Conservation (phyloP, 129 eudicot species). For the Calendula officinalis region DNA sequence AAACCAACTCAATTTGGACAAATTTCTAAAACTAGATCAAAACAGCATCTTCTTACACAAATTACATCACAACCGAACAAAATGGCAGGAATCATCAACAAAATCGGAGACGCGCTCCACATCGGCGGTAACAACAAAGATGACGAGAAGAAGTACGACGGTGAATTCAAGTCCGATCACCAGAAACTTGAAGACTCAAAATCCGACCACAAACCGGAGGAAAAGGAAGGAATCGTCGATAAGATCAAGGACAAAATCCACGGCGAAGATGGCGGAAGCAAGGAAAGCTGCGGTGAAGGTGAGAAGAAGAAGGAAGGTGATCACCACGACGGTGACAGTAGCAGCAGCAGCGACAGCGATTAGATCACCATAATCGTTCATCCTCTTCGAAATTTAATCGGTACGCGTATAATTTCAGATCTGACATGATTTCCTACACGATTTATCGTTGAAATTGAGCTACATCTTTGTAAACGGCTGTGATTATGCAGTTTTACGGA, state of each 20-base stretch:
- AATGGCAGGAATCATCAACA: conserved; percentile 43
- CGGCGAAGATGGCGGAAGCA: conserved; percentile 36
- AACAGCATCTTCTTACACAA: not conserved
- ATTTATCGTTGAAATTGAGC: no score
- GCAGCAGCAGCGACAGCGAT: conserved; percentile 66
- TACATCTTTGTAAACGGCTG: no score
- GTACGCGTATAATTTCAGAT: conserved; percentile 10
- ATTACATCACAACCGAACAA: not conserved
- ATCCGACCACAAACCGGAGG: conserved; percentile 32
- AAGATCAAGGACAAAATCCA: conserved; percentile 59
- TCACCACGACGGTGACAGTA: conserved; percentile 38
- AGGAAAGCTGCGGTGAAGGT: conserved; percentile 29
- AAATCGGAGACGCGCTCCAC: conserved; percentile 47
- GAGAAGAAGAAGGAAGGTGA: conserved; percentile 36
- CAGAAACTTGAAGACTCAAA: conserved; percentile 24
- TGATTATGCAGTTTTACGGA: no score
- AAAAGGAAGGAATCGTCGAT: conserved; percentile 52
- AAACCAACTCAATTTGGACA: not conserved
- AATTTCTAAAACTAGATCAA: conserved; percentile 10
- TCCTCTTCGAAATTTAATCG: conserved; percentile 18
- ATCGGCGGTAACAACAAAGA: conserved; percentile 39
- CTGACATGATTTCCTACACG: not conserved
- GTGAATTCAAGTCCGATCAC: conserved; percentile 11
- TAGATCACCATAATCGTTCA: conserved; percentile 15
- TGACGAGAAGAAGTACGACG: conserved; percentile 29